Evolutionary conservation across 1,284 basidiomycete genomes (phyloP).

Genomic region (Psilocybe mexicana): DNA sequence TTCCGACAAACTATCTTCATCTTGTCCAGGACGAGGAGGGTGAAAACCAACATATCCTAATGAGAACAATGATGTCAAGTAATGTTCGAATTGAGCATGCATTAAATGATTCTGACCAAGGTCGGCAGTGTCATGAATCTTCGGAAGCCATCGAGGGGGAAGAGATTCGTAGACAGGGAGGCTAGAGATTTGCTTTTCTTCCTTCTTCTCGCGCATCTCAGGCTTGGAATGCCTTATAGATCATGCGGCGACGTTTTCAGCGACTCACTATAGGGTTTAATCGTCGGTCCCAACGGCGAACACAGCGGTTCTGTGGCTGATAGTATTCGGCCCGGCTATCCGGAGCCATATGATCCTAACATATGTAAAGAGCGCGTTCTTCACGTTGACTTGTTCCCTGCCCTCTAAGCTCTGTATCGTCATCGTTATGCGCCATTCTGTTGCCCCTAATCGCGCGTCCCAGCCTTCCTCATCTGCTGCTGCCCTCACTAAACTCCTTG

Average conservation of each 20-base stretch:
- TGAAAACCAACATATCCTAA: slow-evolving; percentile 85
- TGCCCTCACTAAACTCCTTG: slow-evolving; percentile 53
- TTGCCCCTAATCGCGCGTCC: slow-evolving; percentile 51
- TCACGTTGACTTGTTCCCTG: too few relatives aligned
- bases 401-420: too few relatives aligned
- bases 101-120: slow-evolving; percentile 47
- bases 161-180: slow-evolving; percentile 63
- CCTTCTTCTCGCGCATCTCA: slow-evolving; percentile 34
- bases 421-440: slow-evolving; percentile 54
- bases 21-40: slow-evolving; percentile 80
- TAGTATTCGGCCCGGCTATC: background rate
- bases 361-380: background rate
- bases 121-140: slow-evolving; percentile 63
- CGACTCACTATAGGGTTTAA: background rate
- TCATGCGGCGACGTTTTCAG: slow-evolving; percentile 17
- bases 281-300: background rate
- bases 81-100: slow-evolving; percentile 7
- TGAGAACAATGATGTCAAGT: slow-evolving; percentile 3
- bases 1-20: slow-evolving; percentile 83
- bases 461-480: slow-evolving; percentile 39
- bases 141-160: slow-evolving; percentile 73
- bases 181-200: slow-evolving; percentile 23
- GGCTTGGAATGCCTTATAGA: slow-evolving; percentile 8
- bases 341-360: background rate
- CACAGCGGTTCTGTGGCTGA: background rate